Conservation (phyloP, 345 rosid genomes). For the Syzygium aqueum region DNA sequence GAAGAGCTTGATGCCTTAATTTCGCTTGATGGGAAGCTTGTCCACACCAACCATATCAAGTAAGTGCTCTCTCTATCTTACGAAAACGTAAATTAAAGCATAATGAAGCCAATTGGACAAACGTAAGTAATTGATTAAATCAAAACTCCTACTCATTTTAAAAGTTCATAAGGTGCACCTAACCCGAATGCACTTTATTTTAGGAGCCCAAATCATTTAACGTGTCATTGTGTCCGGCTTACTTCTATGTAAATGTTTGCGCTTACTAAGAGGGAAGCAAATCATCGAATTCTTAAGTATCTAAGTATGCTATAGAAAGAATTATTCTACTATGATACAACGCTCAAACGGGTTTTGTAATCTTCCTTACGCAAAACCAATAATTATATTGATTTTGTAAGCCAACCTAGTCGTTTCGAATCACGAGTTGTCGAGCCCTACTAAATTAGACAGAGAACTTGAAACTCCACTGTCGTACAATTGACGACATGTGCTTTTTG, state of each 20-base stretch:
- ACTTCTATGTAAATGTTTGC: neutral
- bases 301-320: neutral
- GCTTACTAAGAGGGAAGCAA: neutral
- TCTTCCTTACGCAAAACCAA: neutral
- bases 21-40: slow-evolving; percentile 58
- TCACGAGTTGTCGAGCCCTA: neutral
- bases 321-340: neutral
- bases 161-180: neutral
- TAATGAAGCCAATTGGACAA: neutral
- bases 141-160: neutral
- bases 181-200: too few species aligned
- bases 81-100: neutral
- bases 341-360: neutral
- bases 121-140: neutral
- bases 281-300: neutral
- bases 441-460: neutral
- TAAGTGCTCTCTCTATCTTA: slow-evolving; percentile 9
- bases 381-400: neutral
- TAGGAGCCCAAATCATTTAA: too few species aligned
- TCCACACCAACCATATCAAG: slow-evolving; percentile 60
- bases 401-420: neutral
- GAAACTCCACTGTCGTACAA: neutral
- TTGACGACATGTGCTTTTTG: neutral
- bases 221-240: too few species aligned
- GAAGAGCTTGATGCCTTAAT: slow-evolving; percentile 67